These are phyloP conservation scores for Haplosporangium sp. DNA, from an alignment of 371 early-diverging fungal species.

Conservation along the genomic window DNA sequence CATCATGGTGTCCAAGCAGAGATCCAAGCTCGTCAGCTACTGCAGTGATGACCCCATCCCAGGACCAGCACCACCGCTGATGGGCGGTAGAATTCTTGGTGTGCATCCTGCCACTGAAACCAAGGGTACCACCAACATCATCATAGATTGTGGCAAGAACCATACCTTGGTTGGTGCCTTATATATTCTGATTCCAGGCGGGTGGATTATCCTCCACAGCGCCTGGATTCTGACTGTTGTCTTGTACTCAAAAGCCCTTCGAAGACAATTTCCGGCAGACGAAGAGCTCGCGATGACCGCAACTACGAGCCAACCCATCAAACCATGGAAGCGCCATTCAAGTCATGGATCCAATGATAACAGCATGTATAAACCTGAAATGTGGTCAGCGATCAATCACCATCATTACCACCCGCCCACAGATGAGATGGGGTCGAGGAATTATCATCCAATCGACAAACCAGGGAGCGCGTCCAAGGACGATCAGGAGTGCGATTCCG, in stretches of 20 bases:
- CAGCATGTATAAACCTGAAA: too few relatives aligned
- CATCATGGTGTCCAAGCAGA: constrained; percentile 33
- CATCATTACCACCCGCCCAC: too few relatives aligned
- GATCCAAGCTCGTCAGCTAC: constrained; percentile 30
- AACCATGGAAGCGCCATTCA: too few relatives aligned
- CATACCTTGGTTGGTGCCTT: constrained; percentile 19
- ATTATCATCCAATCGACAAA: too few relatives aligned
- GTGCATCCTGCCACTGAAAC: not conserved
- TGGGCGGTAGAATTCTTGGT: not conserved
- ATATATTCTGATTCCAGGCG: constrained; percentile 41
- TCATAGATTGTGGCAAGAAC: constrained; percentile 2
- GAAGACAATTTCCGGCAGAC: constrained; percentile 20
- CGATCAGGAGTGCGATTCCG: too few relatives aligned
- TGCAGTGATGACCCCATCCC: constrained; percentile 10
- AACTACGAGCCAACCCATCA: too few relatives aligned
- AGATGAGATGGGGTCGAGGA: too few relatives aligned
- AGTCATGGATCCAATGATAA: too few relatives aligned
- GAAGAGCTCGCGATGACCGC: constrained; percentile 25
- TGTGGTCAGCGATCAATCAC: too few relatives aligned
- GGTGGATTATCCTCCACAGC: constrained; percentile 43
- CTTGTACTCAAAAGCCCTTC: constrained; percentile 41
- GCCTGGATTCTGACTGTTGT: constrained; percentile 41
- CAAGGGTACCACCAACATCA: not conserved
- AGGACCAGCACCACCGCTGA: not conserved
- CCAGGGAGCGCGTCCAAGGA: too few relatives aligned